Evolutionary conservation across 2,329 filamentous ascomycete species (phyloP), one percentile per base, ranked within the genome.

Genomic region (Endocalyx cinctus): DNA sequence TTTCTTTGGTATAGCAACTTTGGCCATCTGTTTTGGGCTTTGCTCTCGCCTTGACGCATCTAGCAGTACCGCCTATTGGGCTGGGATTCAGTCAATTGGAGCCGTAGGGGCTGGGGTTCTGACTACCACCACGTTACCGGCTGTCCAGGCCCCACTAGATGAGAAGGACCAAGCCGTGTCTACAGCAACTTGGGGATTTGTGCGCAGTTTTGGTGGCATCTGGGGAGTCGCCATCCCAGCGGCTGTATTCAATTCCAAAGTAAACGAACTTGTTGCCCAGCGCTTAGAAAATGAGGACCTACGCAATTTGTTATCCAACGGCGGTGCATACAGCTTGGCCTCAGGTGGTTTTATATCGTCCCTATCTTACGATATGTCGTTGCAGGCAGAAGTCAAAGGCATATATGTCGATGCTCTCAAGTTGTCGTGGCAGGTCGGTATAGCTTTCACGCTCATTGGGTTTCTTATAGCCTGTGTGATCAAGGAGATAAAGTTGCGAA

Each of bases 211-310:
- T n/a, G 64, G 64, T 1, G 46, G 53, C 15, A 54, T 60, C 12
- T 51, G 64, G 22, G 63, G 63, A n/a, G 54, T 65, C 2, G 51
- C 57, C 0, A 51, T 67, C 7, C 55, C 54, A 2, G 50, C 50
- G 1, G 45, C 51, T 2, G 51, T 63, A 22, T 64, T 64, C 40
- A 23, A 23, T n/a, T 23, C 20, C n/a, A n/a, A 23, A 23, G 20
- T n/a, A 23, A n/a, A 23, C 20, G 8, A 23, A n/a, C n/a, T 23
- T 8, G 20, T 23, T 23, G 8, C 20, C 8, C 8, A 8, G n/a
- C 20, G 20, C 8, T n/a, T 23, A n/a, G 20, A 23, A 8, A 23
- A 23, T 23, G 20, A 8, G n/a, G 20, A 8, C 8, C 8, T n/a
- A 8, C 8, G 20, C 8, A n/a, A 8, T 8, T 8, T n/a, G 20